phyloP scores from a whole-genome alignment of 306 rosid species.

The Astragalus membranaceus region DNA sequence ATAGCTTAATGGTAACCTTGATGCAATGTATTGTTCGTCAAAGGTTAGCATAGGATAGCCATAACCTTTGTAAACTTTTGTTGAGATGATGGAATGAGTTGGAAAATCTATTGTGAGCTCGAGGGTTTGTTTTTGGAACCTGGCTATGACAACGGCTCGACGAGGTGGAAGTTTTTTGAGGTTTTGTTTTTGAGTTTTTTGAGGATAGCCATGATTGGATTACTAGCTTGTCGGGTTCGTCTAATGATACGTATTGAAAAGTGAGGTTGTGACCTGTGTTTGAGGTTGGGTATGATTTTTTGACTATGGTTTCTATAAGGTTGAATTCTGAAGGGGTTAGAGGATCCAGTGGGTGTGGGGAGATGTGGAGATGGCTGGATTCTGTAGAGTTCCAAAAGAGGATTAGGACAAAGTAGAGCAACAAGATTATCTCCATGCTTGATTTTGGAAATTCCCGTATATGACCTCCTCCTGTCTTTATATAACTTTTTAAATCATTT shows the following conservation, averaged over 20 bases:
- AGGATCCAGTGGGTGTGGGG: slow-evolving; percentile 43
- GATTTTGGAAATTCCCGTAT: no score
- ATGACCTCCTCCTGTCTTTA: no score
- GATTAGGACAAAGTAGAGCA: background rate
- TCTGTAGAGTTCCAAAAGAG: background rate
- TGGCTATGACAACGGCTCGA: slow-evolving; percentile 38
- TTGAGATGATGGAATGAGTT: slow-evolving; percentile 17
- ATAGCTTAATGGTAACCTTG: background rate
- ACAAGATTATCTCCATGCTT: background rate
- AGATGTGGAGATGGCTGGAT: background rate
- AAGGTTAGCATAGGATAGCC: slow-evolving; percentile 31
- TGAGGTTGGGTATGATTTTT: background rate
- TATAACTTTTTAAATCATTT: no score
- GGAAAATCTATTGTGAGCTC: slow-evolving; percentile 37
- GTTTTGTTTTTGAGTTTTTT: background rate
- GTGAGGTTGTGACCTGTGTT: slow-evolving; percentile 5
- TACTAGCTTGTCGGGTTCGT: slow-evolving; percentile 42
- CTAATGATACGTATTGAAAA: slow-evolving; percentile 49
- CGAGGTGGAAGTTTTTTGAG: slow-evolving; percentile 24
- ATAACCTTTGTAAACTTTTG: slow-evolving; percentile 27
- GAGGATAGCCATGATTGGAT: slow-evolving; percentile 42
- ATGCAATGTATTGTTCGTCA: slow-evolving; percentile 10
- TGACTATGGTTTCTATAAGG: slow-evolving; percentile 25
- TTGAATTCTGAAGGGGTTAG: slow-evolving; percentile 30
- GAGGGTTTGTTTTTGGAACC: slow-evolving; percentile 29